Conservation (phyloP, 257 asterid species). For the Coffea eugenioides region DNA sequence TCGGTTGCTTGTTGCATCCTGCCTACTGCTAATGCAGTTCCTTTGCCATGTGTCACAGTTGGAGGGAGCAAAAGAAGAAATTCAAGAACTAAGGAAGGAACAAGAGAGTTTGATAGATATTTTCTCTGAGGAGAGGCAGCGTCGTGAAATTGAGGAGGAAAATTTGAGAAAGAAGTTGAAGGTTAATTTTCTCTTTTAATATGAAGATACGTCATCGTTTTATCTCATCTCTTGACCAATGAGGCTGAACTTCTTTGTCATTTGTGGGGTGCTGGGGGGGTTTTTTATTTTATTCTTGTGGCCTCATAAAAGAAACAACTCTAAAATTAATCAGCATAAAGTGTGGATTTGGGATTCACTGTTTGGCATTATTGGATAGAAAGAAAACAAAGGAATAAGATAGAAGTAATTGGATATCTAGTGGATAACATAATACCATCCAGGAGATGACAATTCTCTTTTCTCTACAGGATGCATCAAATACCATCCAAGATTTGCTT, state of each 20-base stretch:
- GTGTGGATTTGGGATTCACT: neutral
- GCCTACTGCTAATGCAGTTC: slow-evolving; percentile 1
- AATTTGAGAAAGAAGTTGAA: slow-evolving; percentile 59
- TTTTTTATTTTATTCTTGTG: neutral
- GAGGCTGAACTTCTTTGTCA: neutral
- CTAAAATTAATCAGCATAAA: neutral
- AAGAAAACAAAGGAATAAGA: neutral
- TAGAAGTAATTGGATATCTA: neutral
- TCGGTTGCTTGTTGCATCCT: neutral
- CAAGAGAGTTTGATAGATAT: slow-evolving; percentile 69
- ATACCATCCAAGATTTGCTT: slow-evolving; percentile 57
- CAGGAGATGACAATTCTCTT: neutral
- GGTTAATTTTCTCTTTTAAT: slow-evolving; percentile 36
- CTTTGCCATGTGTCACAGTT: slow-evolving; percentile 45
- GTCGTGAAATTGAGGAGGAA: slow-evolving; percentile 72
- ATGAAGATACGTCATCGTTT: neutral
- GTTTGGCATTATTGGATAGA: neutral
- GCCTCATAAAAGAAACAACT: neutral
- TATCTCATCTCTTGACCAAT: neutral
- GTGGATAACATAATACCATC: neutral
- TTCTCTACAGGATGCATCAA: slow-evolving; percentile 58
- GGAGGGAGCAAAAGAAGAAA: slow-evolving; percentile 37
- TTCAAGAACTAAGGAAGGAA: slow-evolving; percentile 62
- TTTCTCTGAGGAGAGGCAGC: slow-evolving; percentile 89
- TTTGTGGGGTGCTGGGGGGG: no score